Base-by-base conservation (phyloP, 169 alveolate genomes). In the Plasmodium adleri region DNA sequence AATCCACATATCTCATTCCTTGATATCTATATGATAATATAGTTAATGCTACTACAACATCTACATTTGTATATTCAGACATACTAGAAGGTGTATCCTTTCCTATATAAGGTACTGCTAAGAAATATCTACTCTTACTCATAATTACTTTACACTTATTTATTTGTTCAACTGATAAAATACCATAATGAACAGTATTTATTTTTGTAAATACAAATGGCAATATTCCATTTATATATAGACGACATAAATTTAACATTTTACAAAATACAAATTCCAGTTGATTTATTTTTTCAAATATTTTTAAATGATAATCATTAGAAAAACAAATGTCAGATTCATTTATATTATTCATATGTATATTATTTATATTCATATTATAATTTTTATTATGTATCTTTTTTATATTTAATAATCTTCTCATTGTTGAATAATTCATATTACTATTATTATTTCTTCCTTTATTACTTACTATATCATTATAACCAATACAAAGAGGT, bases 21-120 rank as follows among this genome's bases (percentile, higher is more conserved):
- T 95, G 97, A 74, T 94, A 93, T 45, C 97, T 91, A 74, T 95
- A 96, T 2, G 98, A 92, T 72, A 97, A 78, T 67, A 97, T 94
- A 22, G 98, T 95, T 72, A 96, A 78, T 7, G 98, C 97, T 52
- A 97, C 97, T 15, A 96, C 96, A 8, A 97, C 96, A 87, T 97
- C 99, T 0, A 98, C 98, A 71, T 97, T 98, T 10, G 98, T 95
- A 93, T 95, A 97, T 75, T 97, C 99, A 15, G 98, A 96, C 88
- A 96, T 96, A 15, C 68, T 85, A 45, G 97, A 94, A 1, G 99
- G 99, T 24, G 98, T 93, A 91, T 97, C 99, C 73, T 96, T 97
- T 7, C 99, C 99, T 43, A 97, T 96, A 74, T 96, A 97, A 15
- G 99, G 99, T 28, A 97, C 97, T 1, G 99, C 97, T 63, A 97